These are phyloP conservation scores for Apiospora sp. DNA, from an alignment of 2,329 filamentous ascomycete species.

Conservation along the genomic window DNA sequence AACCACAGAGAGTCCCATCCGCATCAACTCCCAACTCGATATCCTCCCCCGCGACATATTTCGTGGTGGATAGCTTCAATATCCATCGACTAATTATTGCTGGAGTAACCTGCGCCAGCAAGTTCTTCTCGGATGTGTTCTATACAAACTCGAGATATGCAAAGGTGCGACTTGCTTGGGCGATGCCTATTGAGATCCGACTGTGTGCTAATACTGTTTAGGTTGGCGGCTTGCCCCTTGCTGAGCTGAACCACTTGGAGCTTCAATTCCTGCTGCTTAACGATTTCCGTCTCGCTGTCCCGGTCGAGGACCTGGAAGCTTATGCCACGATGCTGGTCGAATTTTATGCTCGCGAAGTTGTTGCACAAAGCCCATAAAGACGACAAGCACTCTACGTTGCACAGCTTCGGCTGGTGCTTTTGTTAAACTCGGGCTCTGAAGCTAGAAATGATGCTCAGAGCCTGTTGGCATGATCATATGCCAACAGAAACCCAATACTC, in stretches of 20 bases:
- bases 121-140: slow-evolving; percentile 99
- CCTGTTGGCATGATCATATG: slow-evolving; percentile 6
- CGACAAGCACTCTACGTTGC: slow-evolving; percentile 18
- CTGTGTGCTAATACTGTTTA: slow-evolving; percentile 47
- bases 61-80: slow-evolving; percentile 98
- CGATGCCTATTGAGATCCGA: slow-evolving; percentile 28
- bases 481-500: slow-evolving; percentile 5
- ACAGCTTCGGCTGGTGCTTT: slow-evolving; percentile 7
- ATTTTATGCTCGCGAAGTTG: slow-evolving; percentile 92
- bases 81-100: slow-evolving; percentile 97
- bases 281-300: slow-evolving; percentile 91
- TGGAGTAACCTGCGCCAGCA: slow-evolving; percentile 97
- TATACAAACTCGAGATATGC: slow-evolving; percentile 99
- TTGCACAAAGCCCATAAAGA: slow-evolving; percentile 52
- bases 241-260: slow-evolving; percentile 94
- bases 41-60: slow-evolving; percentile 63
- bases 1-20: slow-evolving; percentile 34
- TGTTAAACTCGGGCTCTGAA: not conserved
- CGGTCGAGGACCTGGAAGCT: slow-evolving; percentile 93
- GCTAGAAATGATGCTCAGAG: slow-evolving; percentile 10
- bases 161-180: slow-evolving; percentile 70
- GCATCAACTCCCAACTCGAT: slow-evolving; percentile 32
- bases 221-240: slow-evolving; percentile 92
- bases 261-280: slow-evolving; percentile 95
- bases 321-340: slow-evolving; percentile 99